Conservation (phyloP, 2,329 filamentous ascomycete genomes). For the Aphanoascus verrucosus region DNA sequence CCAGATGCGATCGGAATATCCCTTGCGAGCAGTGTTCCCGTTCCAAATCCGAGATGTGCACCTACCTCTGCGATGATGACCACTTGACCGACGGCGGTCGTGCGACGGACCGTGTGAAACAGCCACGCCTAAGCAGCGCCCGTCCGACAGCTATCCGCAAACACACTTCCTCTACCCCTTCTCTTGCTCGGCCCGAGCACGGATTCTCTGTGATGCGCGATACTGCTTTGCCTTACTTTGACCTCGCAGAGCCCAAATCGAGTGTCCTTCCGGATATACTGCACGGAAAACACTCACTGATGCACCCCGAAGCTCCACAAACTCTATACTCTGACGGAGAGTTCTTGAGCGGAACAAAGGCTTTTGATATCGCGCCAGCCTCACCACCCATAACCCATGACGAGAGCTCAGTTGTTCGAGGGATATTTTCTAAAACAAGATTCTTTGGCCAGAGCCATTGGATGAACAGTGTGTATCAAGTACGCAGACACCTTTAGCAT, state of each 20-base stretch:
- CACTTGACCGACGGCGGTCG: neutral
- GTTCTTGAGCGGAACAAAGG: neutral
- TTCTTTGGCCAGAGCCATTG: conserved; percentile 45
- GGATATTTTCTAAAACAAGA: conserved; percentile 35
- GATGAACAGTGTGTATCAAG: conserved; percentile 32
- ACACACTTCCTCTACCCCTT: neutral
- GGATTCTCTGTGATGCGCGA: too few species aligned
- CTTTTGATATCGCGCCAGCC: neutral
- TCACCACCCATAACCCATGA: neutral
- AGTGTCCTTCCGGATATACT: neutral
- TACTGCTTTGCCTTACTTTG: neutral
- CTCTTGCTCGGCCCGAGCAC: neutral
- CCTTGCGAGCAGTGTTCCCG: conserved; percentile 8
- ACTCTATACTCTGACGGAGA: neutral
- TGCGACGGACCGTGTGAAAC: neutral
- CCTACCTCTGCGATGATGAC: conserved; percentile 3
- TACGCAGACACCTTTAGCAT: neutral
- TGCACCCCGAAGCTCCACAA: neutral
- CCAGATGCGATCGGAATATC: conserved; percentile 5
- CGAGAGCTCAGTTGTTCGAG: neutral
- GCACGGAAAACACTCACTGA: neutral
- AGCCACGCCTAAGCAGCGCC: neutral
- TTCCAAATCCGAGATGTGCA: conserved; percentile 5
- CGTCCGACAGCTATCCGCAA: neutral
- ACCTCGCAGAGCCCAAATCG: neutral